Base-by-base conservation (phyloP, 495 filamentous ascomycete species). In the Collariella sp. region DNA sequence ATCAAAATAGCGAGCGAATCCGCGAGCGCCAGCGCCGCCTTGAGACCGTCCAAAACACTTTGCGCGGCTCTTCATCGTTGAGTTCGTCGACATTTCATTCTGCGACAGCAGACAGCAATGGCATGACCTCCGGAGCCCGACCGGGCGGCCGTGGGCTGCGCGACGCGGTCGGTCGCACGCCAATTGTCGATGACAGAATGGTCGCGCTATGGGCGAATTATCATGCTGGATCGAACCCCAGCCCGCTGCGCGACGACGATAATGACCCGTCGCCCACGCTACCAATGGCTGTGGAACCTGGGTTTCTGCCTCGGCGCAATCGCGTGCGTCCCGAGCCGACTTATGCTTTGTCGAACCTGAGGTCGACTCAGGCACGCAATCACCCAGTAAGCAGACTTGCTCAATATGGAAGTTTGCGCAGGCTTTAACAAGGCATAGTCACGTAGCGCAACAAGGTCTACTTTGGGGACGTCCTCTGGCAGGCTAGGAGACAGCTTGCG, bases 21-120 rank as follows among this genome's bases (percentile, higher is more conserved):
- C 76, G 77, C 59, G 62, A 70, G 41, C 57, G 54, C 46, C 60
- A 53, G 31, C 66, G 62, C 34, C 62, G 62, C 43, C 41, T 56
- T 38, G 59, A 56, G 40, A 52, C 49, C 53, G 61, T 67, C 56
- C 57, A 55, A 35, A 44, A n/a, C 31, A 49, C 16, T 13, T 20
- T 23, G 19, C 46, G 51, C 57, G 46, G 33, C 16, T 31, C 48
- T 6, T 38, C 54, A 16, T n/a, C 48, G 13, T 19, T 36, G 22
- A 52, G 64, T 16, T 19, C 46, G 4, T 29, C 49, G 15, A 7
- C 33, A 9, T 18, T n/a, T 23, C 10, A 44, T n/a, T 24, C 51
- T 7, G 51, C 51, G 42, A 54, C 55, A 5, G 38, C 41, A 20
- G 57, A 58, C 46, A 54, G 16, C 48, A 46, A 34, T 42, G 50